These are phyloP conservation scores for Aegle marmelos DNA, from an alignment of 345 rosid species.

Conservation along the genomic window DNA sequence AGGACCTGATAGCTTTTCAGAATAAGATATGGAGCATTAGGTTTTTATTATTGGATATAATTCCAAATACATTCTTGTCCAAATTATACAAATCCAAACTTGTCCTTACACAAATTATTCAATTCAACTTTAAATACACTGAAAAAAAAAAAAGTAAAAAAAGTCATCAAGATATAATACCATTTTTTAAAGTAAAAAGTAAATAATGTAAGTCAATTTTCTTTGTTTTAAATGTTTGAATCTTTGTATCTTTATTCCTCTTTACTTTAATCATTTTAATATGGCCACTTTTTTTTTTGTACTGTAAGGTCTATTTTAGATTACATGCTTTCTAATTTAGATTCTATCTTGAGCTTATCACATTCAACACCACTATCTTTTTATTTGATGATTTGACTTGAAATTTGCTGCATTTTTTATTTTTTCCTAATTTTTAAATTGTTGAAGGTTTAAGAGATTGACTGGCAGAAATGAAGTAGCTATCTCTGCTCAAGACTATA, in stretches of 20 bases:
- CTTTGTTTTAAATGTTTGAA: no score
- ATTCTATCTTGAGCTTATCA: neutral
- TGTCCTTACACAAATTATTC: no score
- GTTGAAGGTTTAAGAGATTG: conserved; percentile 70
- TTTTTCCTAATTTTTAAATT: conserved; percentile 19
- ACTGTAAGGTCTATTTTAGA: no score
- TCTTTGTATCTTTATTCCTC: no score
- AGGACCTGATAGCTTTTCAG: neutral
- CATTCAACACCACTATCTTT: neutral
- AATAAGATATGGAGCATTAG: neutral
- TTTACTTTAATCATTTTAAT: no score
- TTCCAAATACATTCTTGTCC: neutral
- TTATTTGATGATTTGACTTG: neutral
- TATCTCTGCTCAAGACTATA: conserved; percentile 68
- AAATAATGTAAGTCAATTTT: no score
- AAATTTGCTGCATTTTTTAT: neutral
- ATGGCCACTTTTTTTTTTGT: no score
- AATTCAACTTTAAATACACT: no score
- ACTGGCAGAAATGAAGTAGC: conserved; percentile 85
- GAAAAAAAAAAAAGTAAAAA: no score
- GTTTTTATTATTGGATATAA: neutral
- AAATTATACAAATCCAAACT: neutral
- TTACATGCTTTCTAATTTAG: neutral
- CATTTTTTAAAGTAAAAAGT: no score
- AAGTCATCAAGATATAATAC: no score